Base-by-base conservation (phyloP, 164 flowering plant genomes). In the Vitis rotundifolia region DNA sequence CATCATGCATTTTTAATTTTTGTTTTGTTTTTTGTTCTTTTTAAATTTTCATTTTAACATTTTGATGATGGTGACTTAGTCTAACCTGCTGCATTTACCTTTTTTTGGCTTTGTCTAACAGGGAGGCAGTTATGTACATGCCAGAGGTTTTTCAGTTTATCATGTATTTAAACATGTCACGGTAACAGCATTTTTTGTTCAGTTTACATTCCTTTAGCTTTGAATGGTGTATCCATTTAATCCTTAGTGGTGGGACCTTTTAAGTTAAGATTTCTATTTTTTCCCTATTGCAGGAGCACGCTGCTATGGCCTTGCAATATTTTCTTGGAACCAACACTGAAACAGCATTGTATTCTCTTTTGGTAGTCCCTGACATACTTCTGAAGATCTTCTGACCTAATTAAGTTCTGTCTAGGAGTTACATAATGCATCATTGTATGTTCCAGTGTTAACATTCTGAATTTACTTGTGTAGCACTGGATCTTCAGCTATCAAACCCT, bases 81-180 rank as follows among this genome's bases (percentile, higher is more conserved):
- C 44, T 37, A 37, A 16, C 47, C 2, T 28, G 2, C 22, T 61
- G 29, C 53, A 48, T 31, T 44, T 28, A 11, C 19, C 15, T 15
- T 49, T 2, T 47, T 22, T 37, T 37, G 11, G 5, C 50, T 22
- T 61, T 47, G 59, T 75, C 62, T 15, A 31, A 63, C 77, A 94
- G 99, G 93, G 92, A 74, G 99, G 99, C 68, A 89, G 88, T 83
- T 82, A 93, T 71, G 75, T 96, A 51, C 99, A 93, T 83, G 83
- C 97, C 16, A 83, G 97, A 72, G 99, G 98, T 11, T 76, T 78
- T 76, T 96, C 99, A 61, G 83, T 79, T 71, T 74, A 89, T 78
- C 92, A 91, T 76, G 91, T 91, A n/a, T 96, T 78, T 75, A 87
- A 79, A 69, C 86, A 84, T 62, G 81, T 91, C 31, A 85, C 98